Evolutionary conservation across 345 rosid genomes (phyloP).

Genomic region (Streptanthus diversifolius): DNA sequence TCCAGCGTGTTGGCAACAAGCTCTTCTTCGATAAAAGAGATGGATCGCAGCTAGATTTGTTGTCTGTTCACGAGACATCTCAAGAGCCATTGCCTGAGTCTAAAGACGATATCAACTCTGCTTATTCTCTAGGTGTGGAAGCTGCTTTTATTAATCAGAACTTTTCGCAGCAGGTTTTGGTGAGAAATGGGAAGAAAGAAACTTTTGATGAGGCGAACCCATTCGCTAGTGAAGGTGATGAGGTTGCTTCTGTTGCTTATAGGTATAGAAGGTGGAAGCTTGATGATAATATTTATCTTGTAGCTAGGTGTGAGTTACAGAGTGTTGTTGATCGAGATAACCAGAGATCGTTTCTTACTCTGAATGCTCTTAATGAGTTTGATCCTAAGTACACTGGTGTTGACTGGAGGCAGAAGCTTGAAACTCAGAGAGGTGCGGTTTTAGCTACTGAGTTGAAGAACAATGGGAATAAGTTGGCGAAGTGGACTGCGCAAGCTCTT

Average conservation of each 20-base stretch:
- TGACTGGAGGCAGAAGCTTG: slow-evolving; percentile 97
- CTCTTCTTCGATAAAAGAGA: slow-evolving; percentile 88
- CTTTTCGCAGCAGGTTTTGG: slow-evolving; percentile 70
- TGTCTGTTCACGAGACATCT: slow-evolving; percentile 87
- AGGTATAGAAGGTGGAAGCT: slow-evolving; percentile 97
- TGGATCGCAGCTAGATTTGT: slow-evolving; percentile 83
- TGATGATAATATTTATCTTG: slow-evolving; percentile 65
- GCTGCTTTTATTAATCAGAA: slow-evolving; percentile 48
- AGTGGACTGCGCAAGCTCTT: slow-evolving; percentile 95
- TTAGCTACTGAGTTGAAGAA: slow-evolving; percentile 94
- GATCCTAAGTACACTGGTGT: slow-evolving; percentile 94
- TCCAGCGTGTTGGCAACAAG: slow-evolving; percentile 89
- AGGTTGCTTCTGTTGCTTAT: slow-evolving; percentile 87
- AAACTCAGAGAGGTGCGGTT: slow-evolving; percentile 96
- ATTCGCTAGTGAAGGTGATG: slow-evolving; percentile 86
- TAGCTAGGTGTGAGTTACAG: slow-evolving; percentile 90
- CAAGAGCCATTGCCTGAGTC: slow-evolving; percentile 61
- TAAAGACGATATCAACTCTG: slow-evolving; percentile 36
- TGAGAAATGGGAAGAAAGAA: slow-evolving; percentile 80
- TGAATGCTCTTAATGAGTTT: slow-evolving; percentile 98
- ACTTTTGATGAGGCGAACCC: slow-evolving; percentile 62
- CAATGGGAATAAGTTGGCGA: slow-evolving; percentile 90
- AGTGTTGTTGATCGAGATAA: slow-evolving; percentile 74
- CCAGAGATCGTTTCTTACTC: slow-evolving; percentile 67
- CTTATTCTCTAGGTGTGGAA: slow-evolving; percentile 61